A percentile compares a stretch with the other conserved stretches of the same genome.
Conservation (phyloP, 192 early-diverging fungal species). For the Backusella morwellensis region DNA sequence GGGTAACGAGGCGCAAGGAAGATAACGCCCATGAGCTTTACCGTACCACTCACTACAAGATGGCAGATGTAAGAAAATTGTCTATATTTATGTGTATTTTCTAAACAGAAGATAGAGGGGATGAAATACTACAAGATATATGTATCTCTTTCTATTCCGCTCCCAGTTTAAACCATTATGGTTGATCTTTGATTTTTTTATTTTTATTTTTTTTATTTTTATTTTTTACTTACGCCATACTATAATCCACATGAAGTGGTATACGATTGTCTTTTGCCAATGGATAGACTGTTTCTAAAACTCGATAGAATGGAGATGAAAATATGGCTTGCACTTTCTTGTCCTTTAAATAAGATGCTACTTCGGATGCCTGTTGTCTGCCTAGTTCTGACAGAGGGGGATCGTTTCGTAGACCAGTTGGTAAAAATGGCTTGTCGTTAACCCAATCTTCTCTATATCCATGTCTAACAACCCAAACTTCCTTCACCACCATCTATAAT, state of each 20-base stretch:
- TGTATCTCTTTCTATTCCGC: neutral
- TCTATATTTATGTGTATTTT: neutral
- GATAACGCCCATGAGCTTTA: conserved; percentile 8
- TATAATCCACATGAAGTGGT: conserved; percentile 20
- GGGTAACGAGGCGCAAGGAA: conserved; percentile 9
- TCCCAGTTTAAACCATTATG: too few species aligned
- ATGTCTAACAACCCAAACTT: conserved; percentile 30
- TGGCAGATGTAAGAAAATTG: neutral
- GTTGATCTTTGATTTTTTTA: neutral
- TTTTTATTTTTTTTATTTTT: too few species aligned
- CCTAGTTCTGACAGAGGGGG: conserved; percentile 15
- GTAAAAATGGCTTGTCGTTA: conserved; percentile 16
- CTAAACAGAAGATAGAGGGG: neutral
- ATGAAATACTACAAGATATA: neutral
- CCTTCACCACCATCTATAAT: conserved; percentile 24
- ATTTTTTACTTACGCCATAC: conserved; percentile 27
- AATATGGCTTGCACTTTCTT: conserved; percentile 25
- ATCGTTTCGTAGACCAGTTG: conserved; percentile 24
- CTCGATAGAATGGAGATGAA: conserved; percentile 34
- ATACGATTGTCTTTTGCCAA: conserved; percentile 12
- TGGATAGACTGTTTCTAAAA: conserved; percentile 20
- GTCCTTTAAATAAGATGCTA: conserved; percentile 15
- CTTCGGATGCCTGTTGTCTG: conserved; percentile 24
- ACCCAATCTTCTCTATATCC: conserved; percentile 34
- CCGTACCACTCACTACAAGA: conserved; percentile 32